Conservation (phyloP, 768 basidiomycete genomes). For the Lentinula lateritia region DNA sequence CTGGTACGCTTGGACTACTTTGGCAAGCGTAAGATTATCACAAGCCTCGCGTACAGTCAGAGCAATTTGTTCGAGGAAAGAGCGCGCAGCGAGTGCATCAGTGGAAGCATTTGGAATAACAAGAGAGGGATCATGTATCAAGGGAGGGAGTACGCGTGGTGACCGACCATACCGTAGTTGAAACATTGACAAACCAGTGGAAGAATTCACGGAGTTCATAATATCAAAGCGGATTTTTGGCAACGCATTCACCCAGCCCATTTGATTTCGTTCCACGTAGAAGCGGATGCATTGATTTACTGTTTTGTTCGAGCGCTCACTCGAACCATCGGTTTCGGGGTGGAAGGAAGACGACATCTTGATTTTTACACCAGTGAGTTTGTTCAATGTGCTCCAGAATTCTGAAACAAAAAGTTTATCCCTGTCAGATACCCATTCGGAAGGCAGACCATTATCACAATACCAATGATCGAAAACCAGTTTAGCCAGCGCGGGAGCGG, state of each 20-base stretch:
- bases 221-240: constrained; percentile 9
- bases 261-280: constrained; percentile 21
- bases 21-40: constrained; percentile 23
- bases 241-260: constrained; percentile 4
- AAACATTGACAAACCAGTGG: constrained; percentile 23
- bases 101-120: not conserved
- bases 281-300: constrained; percentile 19
- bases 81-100: not conserved
- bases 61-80: not conserved
- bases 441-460: constrained; percentile 21
- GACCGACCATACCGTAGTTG: constrained; percentile 16
- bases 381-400: constrained; percentile 22
- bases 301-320: constrained; percentile 22
- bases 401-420: constrained; percentile 22
- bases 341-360: constrained; percentile 28
- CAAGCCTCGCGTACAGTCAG: constrained; percentile 18
- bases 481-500: constrained; percentile 8
- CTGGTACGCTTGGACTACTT: constrained; percentile 22
- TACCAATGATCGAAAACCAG: constrained; percentile 17
- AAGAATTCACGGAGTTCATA: constrained; percentile 22
- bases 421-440: constrained; percentile 20
- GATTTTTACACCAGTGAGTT: constrained; percentile 17
- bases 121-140: not conserved
- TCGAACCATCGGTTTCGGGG: constrained; percentile 28
- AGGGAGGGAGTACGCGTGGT: constrained; percentile 14